A percentile compares a stretch with the other conserved stretches of the same genome.
Evolutionary conservation across 257 asterid genomes (phyloP).

Genomic region (Solanum chiquidenum): DNA sequence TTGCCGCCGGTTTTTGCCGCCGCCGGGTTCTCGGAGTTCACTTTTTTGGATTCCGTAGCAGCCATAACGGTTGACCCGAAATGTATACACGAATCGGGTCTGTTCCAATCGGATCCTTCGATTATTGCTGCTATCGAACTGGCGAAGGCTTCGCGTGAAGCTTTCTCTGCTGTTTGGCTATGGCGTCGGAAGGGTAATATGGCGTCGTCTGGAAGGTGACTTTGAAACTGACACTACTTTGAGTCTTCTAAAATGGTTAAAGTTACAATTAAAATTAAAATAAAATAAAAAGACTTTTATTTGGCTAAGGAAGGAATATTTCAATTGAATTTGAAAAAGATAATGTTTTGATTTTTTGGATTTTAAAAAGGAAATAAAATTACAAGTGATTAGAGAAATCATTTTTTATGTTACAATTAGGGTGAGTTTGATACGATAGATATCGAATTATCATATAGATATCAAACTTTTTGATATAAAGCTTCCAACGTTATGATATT

Average conservation of each 20-base stretch:
- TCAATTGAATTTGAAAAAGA: not conserved
- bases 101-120: not conserved
- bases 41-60: conserved; percentile 20
- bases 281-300: not conserved
- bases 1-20: conserved; percentile 17
- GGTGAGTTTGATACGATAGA: fast-evolving
- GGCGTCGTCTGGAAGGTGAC: not conserved
- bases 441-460: no score
- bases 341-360: not conserved
- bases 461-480: no score
- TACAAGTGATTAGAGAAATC: not conserved
- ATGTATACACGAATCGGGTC: not conserved
- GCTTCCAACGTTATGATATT: not conserved
- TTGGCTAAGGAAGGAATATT: not conserved
- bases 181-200: not conserved
- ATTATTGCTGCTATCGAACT: not conserved
- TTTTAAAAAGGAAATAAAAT: not conserved
- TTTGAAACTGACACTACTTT: not conserved
- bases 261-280: not conserved
- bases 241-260: not conserved
- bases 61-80: conserved; percentile 44
- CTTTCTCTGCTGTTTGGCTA: not conserved
- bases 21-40: conserved; percentile 11
- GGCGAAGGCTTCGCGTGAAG: not conserved
- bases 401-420: no score